A percentile compares a stretch with the other conserved stretches of the same genome.
Evolutionary conservation across 2,329 filamentous ascomycete species (phyloP).

Genomic region (Scedosporium boydii): DNA sequence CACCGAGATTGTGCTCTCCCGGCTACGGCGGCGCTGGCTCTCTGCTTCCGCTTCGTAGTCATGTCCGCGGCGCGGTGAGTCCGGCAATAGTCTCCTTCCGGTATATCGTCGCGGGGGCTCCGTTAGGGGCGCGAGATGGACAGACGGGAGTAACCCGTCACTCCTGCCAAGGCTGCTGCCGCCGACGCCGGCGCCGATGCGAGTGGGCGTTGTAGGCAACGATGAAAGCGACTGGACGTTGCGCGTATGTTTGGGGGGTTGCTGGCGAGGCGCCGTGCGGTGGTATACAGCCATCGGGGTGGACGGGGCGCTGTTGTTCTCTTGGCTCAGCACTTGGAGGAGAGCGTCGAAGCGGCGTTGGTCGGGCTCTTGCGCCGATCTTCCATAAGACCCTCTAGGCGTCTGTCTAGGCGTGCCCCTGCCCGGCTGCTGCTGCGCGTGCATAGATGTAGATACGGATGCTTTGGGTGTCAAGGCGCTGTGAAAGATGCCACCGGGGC

Average conservation of each 20-base stretch:
- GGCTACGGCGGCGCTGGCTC: constrained; percentile 52
- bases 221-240: constrained; percentile 79
- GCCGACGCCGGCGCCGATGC: too few species aligned
- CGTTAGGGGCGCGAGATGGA: constrained; percentile 51
- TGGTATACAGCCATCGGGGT: constrained; percentile 45
- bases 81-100: constrained; percentile 17
- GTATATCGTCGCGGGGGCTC: constrained; percentile 42
- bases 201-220: constrained; percentile 64
- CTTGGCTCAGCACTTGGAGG: constrained; percentile 70
- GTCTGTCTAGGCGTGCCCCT: constrained; percentile 23
- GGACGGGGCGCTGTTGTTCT: constrained; percentile 60
- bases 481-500: constrained; percentile 61
- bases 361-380: constrained; percentile 30
- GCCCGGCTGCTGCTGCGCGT: constrained; percentile 15
- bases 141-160: constrained; percentile 50
- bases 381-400: background rate
- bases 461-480: constrained; percentile 48
- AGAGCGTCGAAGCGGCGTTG: constrained; percentile 67
- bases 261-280: constrained; percentile 35
- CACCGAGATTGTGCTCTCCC: constrained; percentile 76
- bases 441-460: background rate
- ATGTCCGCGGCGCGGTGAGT: constrained; percentile 26
- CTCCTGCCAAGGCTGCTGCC: constrained; percentile 29
- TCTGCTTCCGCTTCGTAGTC: constrained; percentile 21
- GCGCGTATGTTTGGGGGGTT: constrained; percentile 56